phyloP scores from a whole-genome alignment of 2,329 filamentous ascomycete species.

The Fusarium siculi region DNA sequence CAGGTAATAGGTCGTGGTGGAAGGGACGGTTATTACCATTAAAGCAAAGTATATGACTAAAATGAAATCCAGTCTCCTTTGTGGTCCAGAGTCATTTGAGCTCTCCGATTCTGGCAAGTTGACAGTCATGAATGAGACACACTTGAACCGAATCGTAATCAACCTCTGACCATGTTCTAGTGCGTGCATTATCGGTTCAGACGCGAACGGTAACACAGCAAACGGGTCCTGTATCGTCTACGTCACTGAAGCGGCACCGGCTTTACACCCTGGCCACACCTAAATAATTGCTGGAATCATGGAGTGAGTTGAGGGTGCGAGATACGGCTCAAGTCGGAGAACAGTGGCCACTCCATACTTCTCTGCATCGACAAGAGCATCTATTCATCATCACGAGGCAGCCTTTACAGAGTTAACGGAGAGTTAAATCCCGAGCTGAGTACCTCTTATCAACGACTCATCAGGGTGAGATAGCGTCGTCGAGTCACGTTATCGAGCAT shows the following conservation, averaged over 20 bases:
- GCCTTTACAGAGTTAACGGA: background rate
- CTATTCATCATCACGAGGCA: background rate
- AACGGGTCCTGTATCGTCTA: conserved; percentile 15
- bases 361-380: background rate
- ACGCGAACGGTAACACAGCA: conserved; percentile 17
- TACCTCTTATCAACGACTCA: conserved; percentile 40
- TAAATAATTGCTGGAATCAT: background rate
- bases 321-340: background rate
- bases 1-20: background rate
- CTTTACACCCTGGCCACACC: background rate
- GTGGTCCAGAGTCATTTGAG: background rate
- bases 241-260: conserved; percentile 22
- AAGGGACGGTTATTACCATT: background rate
- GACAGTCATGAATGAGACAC: conserved; percentile 1
- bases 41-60: background rate
- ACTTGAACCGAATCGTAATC: conserved; percentile 4
- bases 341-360: background rate
- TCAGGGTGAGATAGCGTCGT: conserved; percentile 37
- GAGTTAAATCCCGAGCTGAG: conserved; percentile 17
- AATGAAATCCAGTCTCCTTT: background rate
- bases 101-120: background rate
- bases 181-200: conserved; percentile 29
- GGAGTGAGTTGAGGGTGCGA: background rate
- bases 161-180: conserved; percentile 30
- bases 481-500: conserved; percentile 40